Evolutionary conservation across 495 filamentous ascomycete species (phyloP).

Genomic region (Penicillium flavigenum): DNA sequence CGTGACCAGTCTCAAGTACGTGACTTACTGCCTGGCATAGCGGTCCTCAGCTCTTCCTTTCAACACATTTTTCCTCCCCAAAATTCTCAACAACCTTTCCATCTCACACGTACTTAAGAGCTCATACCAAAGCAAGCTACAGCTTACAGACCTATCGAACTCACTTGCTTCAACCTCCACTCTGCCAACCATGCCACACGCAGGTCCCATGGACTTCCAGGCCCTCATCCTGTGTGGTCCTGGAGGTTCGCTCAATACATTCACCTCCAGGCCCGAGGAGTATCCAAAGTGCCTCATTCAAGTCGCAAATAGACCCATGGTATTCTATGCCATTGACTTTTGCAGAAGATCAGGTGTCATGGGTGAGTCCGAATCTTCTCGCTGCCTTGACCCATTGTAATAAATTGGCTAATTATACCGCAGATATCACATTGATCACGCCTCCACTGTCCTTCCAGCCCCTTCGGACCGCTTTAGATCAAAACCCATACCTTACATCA

Average conservation of each 20-base stretch:
- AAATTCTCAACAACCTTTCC: neutral
- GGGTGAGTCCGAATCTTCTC: constrained; percentile 45
- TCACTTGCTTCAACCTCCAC: neutral
- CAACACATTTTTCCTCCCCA: neutral
- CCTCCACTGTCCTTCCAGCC: constrained; percentile 69
- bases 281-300: constrained; percentile 81
- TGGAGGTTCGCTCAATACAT: constrained; percentile 84
- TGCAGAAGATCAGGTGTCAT: constrained; percentile 82
- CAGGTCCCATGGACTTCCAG: neutral
- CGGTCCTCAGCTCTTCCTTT: neutral
- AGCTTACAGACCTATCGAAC: neutral
- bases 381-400: neutral
- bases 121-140: neutral
- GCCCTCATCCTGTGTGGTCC: constrained; percentile 49
- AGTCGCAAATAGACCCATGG: constrained; percentile 92
- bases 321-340: constrained; percentile 91
- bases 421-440: constrained; percentile 81
- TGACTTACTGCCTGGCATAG: neutral
- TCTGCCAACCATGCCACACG: neutral
- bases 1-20: neutral
- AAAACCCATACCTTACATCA: constrained; percentile 83
- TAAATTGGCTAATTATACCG: neutral
- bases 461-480: constrained; percentile 73
- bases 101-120: neutral
- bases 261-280: constrained; percentile 80